These are phyloP conservation scores for Brassica balearica DNA, from an alignment of 441 rosid genomes.

Conservation along the genomic window DNA sequence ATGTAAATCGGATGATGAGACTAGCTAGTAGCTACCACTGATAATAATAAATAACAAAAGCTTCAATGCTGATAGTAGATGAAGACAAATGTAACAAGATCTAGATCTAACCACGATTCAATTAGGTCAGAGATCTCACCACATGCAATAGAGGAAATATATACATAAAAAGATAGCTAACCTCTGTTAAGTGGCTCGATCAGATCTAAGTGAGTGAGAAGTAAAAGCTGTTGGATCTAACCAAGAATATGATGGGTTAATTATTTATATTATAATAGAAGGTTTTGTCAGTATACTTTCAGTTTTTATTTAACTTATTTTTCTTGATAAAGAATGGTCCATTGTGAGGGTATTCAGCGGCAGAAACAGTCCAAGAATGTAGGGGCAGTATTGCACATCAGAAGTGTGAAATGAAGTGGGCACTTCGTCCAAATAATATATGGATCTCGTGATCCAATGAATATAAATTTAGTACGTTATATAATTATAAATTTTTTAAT, in stretches of 20 bases:
- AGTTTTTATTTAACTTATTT: not conserved
- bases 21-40: not conserved
- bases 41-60: not conserved
- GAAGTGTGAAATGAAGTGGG: slow-evolving; percentile 20
- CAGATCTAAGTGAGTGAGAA: slow-evolving; percentile 19
- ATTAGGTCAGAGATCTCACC: slow-evolving; percentile 40
- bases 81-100: slow-evolving; percentile 29
- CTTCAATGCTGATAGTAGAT: slow-evolving; percentile 4
- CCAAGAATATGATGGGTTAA: slow-evolving; percentile 19
- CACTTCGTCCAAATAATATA: slow-evolving; percentile 17
- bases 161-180: slow-evolving; percentile 9
- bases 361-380: slow-evolving; percentile 43
- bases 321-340: slow-evolving; percentile 17
- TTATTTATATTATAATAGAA: not conserved
- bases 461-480: not conserved
- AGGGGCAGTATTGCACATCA: slow-evolving; percentile 21
- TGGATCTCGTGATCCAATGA: slow-evolving; percentile 17
- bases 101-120: slow-evolving; percentile 37
- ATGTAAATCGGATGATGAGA: slow-evolving; percentile 12
- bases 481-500: not conserved
- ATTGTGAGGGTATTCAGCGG: slow-evolving; percentile 29
- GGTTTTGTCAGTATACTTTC: slow-evolving; percentile 10
- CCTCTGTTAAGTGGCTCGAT: slow-evolving; percentile 26
- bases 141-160: slow-evolving; percentile 17
- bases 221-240: slow-evolving; percentile 8